phyloP scores from a whole-genome alignment of 177 flowering plant genomes.

The Vitis hybrid region DNA sequence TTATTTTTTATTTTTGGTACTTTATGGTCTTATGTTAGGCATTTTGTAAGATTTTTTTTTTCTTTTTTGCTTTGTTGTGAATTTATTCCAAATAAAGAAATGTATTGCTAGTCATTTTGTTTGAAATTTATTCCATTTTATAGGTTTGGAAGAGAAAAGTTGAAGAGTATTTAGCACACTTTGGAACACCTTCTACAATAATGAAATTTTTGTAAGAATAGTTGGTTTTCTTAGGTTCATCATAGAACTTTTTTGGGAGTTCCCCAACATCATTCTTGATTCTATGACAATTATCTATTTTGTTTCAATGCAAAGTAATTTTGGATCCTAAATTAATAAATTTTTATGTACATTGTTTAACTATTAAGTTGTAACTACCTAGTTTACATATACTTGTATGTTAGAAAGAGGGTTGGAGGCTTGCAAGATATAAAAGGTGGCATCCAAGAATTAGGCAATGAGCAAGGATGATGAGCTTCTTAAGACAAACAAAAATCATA shows the following conservation, averaged over 20 bases:
- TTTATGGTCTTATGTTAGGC: neutral
- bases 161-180: constrained; percentile 91
- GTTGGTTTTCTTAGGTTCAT: too few species aligned
- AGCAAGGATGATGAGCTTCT: constrained; percentile 97
- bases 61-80: neutral
- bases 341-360: too few species aligned
- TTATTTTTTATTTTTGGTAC: neutral
- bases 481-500: constrained; percentile 65
- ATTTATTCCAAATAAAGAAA: neutral
- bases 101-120: too few species aligned
- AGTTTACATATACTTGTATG: neutral
- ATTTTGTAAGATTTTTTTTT: neutral
- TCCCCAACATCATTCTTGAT: too few species aligned
- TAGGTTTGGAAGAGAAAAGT: constrained; percentile 99
- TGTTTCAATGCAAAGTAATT: too few species aligned
- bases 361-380: too few species aligned
- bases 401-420: constrained; percentile 83
- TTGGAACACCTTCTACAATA: constrained; percentile 89
- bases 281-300: too few species aligned
- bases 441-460: constrained; percentile 71
- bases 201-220: too few species aligned
- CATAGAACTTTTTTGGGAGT: too few species aligned
- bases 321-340: too few species aligned
- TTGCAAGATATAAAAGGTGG: constrained; percentile 97
- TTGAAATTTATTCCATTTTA: neutral